phyloP scores from a whole-genome alignment of 2,329 filamentous ascomycete genomes.

The Colletotrichum kahawae region DNA sequence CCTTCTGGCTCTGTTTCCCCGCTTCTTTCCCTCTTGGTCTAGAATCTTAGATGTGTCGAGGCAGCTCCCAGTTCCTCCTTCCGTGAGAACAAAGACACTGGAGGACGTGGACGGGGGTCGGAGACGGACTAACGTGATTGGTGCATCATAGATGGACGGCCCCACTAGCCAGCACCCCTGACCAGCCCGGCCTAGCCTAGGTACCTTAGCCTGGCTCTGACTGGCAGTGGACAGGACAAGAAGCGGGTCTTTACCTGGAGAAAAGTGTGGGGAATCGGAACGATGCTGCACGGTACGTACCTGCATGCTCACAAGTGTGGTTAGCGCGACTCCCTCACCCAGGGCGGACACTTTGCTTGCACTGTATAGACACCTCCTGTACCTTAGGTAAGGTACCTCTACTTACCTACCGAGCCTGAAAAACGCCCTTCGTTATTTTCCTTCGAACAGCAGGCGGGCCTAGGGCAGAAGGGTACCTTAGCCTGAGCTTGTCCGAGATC shows the following conservation, averaged over 20 bases:
- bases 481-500: background rate
- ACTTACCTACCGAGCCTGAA: background rate
- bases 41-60: background rate
- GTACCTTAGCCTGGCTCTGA: background rate
- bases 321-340: background rate
- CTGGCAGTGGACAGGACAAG: conserved; percentile 2
- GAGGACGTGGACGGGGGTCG: background rate
- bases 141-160: background rate
- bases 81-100: background rate
- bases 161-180: conserved; percentile 1
- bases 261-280: conserved; percentile 18
- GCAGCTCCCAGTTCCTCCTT: background rate
- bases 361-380: background rate
- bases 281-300: background rate
- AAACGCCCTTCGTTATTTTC: background rate
- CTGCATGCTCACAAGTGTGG: background rate
- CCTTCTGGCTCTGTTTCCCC: background rate
- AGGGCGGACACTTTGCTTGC: background rate
- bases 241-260: conserved; percentile 9
- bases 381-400: too few species aligned
- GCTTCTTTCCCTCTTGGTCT: background rate
- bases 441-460: background rate
- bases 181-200: background rate
- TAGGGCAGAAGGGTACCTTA: background rate
- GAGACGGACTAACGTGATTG: background rate